Percentiles rank a stretch among this genome's conserved stretches.
These are phyloP conservation scores for Podaxis sp. DNA, from an alignment of 768 basidiomycete genomes.

Conservation along the genomic window DNA sequence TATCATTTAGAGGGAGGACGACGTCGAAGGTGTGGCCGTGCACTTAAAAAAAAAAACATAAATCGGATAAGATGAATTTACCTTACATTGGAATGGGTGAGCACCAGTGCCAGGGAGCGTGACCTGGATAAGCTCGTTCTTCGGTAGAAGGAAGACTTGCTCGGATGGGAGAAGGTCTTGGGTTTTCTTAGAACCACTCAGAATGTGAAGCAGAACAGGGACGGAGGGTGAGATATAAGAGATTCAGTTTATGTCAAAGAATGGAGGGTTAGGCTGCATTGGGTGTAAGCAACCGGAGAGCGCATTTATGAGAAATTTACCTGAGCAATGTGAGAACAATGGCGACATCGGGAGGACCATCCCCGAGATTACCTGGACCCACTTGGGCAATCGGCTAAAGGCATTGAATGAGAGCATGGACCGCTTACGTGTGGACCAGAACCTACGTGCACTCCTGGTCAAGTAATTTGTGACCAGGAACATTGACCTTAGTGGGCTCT, in stretches of 20 bases:
- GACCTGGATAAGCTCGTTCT: conserved; percentile 3
- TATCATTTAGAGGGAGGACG: conserved; percentile 10
- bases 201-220: conserved; percentile 9
- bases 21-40: conserved; percentile 25
- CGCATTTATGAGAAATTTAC: not conserved
- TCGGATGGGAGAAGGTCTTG: conserved; percentile 7
- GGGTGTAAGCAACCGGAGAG: not conserved
- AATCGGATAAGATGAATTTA: not conserved
- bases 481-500: conserved; percentile 25
- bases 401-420: conserved; percentile 3
- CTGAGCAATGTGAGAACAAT: not conserved
- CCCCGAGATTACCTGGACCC: not conserved
- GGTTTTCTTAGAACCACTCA: conserved; percentile 2
- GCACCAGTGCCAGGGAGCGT: conserved; percentile 2
- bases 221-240: conserved; percentile 1
- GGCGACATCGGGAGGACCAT: conserved; percentile 9
- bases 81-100: conserved; percentile 9
- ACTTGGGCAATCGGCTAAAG: conserved; percentile 14
- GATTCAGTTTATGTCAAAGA: conserved; percentile 8
- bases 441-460: conserved; percentile 4
- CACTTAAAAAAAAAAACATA: conserved; percentile 1
- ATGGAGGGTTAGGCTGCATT: not conserved
- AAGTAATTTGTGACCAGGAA: conserved; percentile 15
- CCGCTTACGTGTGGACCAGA: too few species aligned
- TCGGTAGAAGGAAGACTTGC: conserved; percentile 1